phyloP scores from a whole-genome alignment of 78 protist species.

The slime mould (Dictyostelium discoideum) region DNA sequence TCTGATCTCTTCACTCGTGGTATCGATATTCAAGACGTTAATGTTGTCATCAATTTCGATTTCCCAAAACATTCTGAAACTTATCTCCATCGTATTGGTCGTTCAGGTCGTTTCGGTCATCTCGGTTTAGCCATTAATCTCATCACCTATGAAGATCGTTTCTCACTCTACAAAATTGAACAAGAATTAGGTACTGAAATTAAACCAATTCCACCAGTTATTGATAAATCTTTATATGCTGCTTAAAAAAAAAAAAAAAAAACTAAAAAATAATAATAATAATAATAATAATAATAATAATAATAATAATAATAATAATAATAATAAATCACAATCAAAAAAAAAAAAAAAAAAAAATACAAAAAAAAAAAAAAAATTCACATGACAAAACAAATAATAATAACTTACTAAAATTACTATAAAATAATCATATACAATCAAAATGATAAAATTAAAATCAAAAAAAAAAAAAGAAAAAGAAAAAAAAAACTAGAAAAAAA shows the following conservation, averaged over 20 bases:
- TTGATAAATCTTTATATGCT: conserved; percentile 89
- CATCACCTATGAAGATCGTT: conserved; percentile 97
- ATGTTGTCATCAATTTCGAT: conserved; percentile 99
- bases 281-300: too few relatives aligned
- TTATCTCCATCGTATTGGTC: conserved; percentile 99
- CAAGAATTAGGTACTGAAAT: conserved; percentile 98
- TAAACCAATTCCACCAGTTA: conserved; percentile 96
- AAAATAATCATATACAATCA: neutral
- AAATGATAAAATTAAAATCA: neutral
- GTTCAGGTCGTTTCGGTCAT: conserved; percentile 99
- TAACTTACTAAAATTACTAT: neutral
- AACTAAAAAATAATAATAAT: too few relatives aligned
- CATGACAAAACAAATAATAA: neutral
- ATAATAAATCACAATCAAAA: neutral
- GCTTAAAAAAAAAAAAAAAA: conserved; percentile 41
- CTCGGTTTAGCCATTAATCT: conserved; percentile 99
- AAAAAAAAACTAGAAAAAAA: too few relatives aligned
- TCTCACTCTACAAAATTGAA: conserved; percentile 95
- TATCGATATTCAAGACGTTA: conserved; percentile 99
- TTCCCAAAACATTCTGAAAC: conserved; percentile 98
- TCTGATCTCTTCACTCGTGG: conserved; percentile 98
- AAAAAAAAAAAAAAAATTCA: too few relatives aligned
- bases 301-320: too few relatives aligned
- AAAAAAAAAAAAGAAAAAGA: neutral
- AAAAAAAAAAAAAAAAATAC: neutral